phyloP scores from a whole-genome alignment of 2,329 filamentous ascomycete species.

The Epichloe hybrida region DNA sequence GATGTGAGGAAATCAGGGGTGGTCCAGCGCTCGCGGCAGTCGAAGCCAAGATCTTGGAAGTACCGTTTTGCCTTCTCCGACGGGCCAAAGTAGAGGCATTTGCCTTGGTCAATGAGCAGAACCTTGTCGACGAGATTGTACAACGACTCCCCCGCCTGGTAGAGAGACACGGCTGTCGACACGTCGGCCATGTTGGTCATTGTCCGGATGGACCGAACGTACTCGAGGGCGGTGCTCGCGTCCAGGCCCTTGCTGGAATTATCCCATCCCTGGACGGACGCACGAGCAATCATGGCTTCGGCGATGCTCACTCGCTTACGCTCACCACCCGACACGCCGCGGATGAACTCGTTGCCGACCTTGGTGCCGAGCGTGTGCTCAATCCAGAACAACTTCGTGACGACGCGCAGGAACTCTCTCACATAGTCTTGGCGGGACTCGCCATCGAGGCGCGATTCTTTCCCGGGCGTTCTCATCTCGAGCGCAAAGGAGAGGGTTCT shows the following conservation, averaged over 20 bases:
- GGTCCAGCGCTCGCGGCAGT: conserved; percentile 57
- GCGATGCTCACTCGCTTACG: conserved; percentile 65
- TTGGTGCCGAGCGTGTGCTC: conserved; percentile 55
- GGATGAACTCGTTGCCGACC: conserved; percentile 56
- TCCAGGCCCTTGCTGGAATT: conserved; percentile 62
- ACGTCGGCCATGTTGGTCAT: conserved; percentile 59
- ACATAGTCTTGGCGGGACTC: conserved; percentile 44
- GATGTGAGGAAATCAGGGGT: conserved; percentile 66
- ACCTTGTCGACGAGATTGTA: conserved; percentile 63
- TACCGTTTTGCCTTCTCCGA: conserved; percentile 51
- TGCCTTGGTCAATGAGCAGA: conserved; percentile 57
- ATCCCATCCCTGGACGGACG: conserved; percentile 58
- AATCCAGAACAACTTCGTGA: conserved; percentile 60
- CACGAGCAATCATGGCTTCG: conserved; percentile 46
- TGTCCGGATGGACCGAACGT: conserved; percentile 47
- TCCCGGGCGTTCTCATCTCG: conserved; percentile 44
- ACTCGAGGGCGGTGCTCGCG: conserved; percentile 60
- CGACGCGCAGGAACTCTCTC: conserved; percentile 40
- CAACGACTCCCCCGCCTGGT: conserved; percentile 54
- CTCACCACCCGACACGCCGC: conserved; percentile 49
- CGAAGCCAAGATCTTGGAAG: conserved; percentile 59
- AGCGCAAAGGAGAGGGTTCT: conserved; percentile 55
- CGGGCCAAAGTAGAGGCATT: conserved; percentile 59
- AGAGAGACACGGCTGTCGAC: conserved; percentile 58
- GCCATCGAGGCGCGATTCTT: conserved; percentile 37